Evolutionary conservation across 1,284 basidiomycete species (phyloP), one percentile per base, ranked within the genome.

Genomic region (Xerocomus amazonicus): DNA sequence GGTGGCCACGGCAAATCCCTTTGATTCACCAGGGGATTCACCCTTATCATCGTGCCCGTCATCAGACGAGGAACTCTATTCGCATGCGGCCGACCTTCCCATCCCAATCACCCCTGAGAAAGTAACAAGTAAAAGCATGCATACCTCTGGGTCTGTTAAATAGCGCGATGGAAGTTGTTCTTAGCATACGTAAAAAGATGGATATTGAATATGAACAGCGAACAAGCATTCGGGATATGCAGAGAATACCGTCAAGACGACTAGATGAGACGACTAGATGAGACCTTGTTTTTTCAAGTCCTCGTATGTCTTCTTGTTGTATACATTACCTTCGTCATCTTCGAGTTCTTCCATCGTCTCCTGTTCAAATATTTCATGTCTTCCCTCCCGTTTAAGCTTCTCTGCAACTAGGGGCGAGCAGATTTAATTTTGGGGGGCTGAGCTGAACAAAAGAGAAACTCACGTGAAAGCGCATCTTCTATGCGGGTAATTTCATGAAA

Each of bases 401-500:
- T 98, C 95, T 12, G 94, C 94, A 56, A 97, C 92, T 96, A 59
- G 23, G 39, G 27, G 27, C 45, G 32, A 48, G 9, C 28, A 19
- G 0, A 16, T 26, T 46, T 42, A 17, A 4, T 41, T 44, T 42
- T 13, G 19, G 35, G 35, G 43, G 50, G 19, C 37, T 43, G 29
- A 47, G 40, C 17, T n/a, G 43, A 10, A 43, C 31, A 17, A 28
- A 32, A 19, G 41, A 43, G 38, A 37, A 33, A 80, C 90, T 61
- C 65, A 96, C 93, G 75, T 41, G 93, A 84, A 53, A 98, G 81
- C 0, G 95, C 97, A 73, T 99, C 97, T 60, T 93, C 89, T 57
- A 99, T 99, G 46, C 88, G 83, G 17, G 95, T 99, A 56, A 99
- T 97, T 69, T 97, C 96, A 62, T 97, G 92, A 76, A 99, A 99